These are phyloP conservation scores for Ustilago bromivora DNA, from an alignment of 1,284 basidiomycete genomes.

Conservation along the genomic window DNA sequence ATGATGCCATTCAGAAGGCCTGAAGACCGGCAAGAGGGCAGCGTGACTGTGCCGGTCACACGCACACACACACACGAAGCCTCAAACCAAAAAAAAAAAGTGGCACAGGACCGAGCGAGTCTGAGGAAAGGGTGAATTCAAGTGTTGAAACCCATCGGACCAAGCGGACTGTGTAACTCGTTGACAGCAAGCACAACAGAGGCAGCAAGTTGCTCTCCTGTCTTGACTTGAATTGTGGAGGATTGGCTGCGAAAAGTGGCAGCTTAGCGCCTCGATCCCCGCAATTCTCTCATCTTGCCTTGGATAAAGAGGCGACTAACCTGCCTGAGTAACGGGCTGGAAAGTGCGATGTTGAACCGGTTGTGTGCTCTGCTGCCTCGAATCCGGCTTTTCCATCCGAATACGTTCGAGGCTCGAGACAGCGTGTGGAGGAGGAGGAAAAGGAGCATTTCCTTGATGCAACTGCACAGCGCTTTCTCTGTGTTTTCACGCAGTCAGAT, in stretches of 20 bases:
- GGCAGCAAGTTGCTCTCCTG: neutral
- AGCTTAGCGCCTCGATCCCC: slow-evolving; percentile 37
- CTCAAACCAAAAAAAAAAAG: neutral
- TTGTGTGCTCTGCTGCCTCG: slow-evolving; percentile 25
- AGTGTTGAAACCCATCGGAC: slow-evolving; percentile 42
- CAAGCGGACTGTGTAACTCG: slow-evolving; percentile 27
- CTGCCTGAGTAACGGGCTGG: slow-evolving; percentile 9
- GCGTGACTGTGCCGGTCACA: slow-evolving; percentile 19
- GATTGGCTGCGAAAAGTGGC: slow-evolving; percentile 2
- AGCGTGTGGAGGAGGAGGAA: neutral
- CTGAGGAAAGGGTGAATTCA: neutral
- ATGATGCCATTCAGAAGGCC: neutral
- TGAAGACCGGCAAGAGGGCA: slow-evolving; percentile 8
- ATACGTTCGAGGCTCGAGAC: neutral
- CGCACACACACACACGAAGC: neutral
- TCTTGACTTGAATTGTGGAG: neutral
- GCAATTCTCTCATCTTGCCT: slow-evolving; percentile 5
- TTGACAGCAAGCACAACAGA: neutral
- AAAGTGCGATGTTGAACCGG: slow-evolving; percentile 17
- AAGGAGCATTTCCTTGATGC: neutral
- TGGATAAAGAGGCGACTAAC: neutral
- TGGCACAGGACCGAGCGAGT: slow-evolving; percentile 12
- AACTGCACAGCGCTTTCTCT: slow-evolving; percentile 9
- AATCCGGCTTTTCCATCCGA: slow-evolving; percentile 18
- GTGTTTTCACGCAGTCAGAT: slow-evolving; percentile 4